These are phyloP conservation scores for Calocybe gangraenosa DNA, from an alignment of 768 basidiomycete genomes.

Conservation along the genomic window DNA sequence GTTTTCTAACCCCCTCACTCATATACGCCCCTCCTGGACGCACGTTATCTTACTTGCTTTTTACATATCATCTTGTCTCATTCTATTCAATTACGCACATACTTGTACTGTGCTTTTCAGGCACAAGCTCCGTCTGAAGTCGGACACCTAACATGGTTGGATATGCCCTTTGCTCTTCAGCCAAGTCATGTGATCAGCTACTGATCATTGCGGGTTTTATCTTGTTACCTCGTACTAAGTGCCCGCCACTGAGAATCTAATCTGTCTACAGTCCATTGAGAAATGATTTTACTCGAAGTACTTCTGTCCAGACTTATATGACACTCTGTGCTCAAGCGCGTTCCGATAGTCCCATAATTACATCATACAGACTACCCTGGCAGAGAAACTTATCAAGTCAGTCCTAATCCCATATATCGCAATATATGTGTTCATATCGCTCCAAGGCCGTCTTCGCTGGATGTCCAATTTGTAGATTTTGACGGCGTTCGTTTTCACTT, in stretches of 20 bases:
- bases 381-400: constrained; percentile 85
- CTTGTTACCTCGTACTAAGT: too few species aligned
- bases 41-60: constrained; percentile 13
- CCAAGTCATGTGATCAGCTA: too few species aligned
- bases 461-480: constrained; percentile 97
- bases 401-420: background rate
- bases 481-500: constrained; percentile 95
- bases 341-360: constrained; percentile 75
- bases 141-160: constrained; percentile 9
- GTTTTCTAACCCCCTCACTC: background rate
- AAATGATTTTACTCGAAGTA: constrained; percentile 88
- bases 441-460: constrained; percentile 80
- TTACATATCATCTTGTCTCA: constrained; percentile 7
- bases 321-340: constrained; percentile 7
- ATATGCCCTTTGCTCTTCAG: too few species aligned
- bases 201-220: too few species aligned
- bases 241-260: background rate
- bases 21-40: background rate
- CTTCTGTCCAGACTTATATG: constrained; percentile 1
- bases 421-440: constrained; percentile 8
- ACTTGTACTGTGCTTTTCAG: constrained; percentile 11
- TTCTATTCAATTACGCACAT: constrained; percentile 13
- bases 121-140: constrained; percentile 13
- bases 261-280: background rate
- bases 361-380: constrained; percentile 86